Evolutionary conservation across 495 filamentous ascomycete genomes (phyloP).

Genomic region (Aspergillus affinis): DNA sequence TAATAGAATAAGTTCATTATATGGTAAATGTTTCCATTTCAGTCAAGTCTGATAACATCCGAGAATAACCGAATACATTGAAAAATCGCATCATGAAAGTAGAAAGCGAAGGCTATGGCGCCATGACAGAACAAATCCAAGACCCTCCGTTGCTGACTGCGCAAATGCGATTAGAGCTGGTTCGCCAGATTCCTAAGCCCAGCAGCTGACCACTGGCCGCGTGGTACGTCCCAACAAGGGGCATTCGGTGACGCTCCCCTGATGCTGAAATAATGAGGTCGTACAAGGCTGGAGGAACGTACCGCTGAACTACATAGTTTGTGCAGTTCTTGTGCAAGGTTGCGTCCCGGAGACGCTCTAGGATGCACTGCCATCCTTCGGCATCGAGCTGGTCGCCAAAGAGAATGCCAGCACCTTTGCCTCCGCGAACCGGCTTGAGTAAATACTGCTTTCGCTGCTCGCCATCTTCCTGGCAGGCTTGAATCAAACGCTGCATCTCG

Average conservation of each 20-base stretch:
- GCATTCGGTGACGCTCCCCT: slow-evolving; percentile 5
- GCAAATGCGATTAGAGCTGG: slow-evolving; percentile 18
- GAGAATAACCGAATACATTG: background rate
- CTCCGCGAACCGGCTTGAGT: slow-evolving; percentile 38
- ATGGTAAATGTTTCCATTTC: no score
- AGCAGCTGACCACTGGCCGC: slow-evolving; percentile 24
- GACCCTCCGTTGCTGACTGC: slow-evolving; percentile 19
- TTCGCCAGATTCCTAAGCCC: slow-evolving; percentile 29
- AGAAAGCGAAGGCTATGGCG: background rate
- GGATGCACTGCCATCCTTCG: slow-evolving; percentile 23
- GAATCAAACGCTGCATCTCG: slow-evolving; percentile 15
- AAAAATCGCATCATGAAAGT: background rate
- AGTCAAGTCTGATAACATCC: background rate
- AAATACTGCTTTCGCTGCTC: slow-evolving; percentile 30
- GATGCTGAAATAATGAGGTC: slow-evolving; percentile 22
- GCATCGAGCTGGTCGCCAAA: slow-evolving; percentile 37
- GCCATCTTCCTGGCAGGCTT: background rate
- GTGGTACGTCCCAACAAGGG: slow-evolving; percentile 32
- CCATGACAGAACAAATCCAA: slow-evolving; percentile 21
- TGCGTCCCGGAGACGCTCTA: slow-evolving; percentile 16
- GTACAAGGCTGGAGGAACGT: slow-evolving; percentile 23
- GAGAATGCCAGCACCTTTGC: slow-evolving; percentile 42
- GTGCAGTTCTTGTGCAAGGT: slow-evolving; percentile 7
- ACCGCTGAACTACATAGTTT: slow-evolving; percentile 30
- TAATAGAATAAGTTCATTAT: no score